These are phyloP conservation scores for Dendrobium huoshanense DNA, from an alignment of 106 monocot species.

Conservation along the genomic window DNA sequence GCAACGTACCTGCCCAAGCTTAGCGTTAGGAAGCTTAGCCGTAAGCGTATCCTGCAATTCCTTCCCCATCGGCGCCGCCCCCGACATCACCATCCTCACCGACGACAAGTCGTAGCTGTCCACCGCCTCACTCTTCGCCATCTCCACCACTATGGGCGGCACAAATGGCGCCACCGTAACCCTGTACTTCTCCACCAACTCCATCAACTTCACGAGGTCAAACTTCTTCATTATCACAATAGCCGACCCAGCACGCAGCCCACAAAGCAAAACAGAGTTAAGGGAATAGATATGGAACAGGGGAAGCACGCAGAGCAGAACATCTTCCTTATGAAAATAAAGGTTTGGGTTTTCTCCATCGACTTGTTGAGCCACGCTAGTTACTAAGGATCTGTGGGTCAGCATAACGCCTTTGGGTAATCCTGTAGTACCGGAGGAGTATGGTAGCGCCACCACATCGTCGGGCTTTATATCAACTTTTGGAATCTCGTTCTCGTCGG, in stretches of 20 bases:
- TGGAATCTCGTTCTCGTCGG: conserved; percentile 25
- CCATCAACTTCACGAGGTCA: conserved; percentile 29
- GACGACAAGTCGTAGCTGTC: conserved; percentile 47
- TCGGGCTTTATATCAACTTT: conserved; percentile 27
- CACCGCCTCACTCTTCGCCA: conserved; percentile 35
- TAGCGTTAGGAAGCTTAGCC: conserved; percentile 43
- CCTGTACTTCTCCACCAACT: conserved; percentile 40
- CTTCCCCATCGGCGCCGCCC: conserved; percentile 69
- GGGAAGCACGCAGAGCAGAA: conserved; percentile 57
- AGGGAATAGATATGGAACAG: conserved; percentile 67
- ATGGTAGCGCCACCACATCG: conserved; percentile 68
- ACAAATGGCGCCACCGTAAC: conserved; percentile 54
- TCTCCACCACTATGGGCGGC: conserved; percentile 54
- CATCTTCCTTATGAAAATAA: conserved; percentile 38
- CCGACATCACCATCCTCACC: conserved; percentile 47
- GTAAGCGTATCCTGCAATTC: conserved; percentile 40
- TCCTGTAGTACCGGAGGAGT: conserved; percentile 73
- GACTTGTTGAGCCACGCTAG: conserved; percentile 64
- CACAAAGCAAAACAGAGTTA: conserved; percentile 57
- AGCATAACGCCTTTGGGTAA: conserved; percentile 76
- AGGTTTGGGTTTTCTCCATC: conserved; percentile 70
- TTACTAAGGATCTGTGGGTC: conserved; percentile 45
- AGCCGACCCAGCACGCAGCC: conserved; percentile 37
- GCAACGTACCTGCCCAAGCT: conserved; percentile 39
- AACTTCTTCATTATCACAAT: conserved; percentile 55